Base-by-base conservation (phyloP, 1,284 basidiomycete genomes). In the Vanrija sp. region DNA sequence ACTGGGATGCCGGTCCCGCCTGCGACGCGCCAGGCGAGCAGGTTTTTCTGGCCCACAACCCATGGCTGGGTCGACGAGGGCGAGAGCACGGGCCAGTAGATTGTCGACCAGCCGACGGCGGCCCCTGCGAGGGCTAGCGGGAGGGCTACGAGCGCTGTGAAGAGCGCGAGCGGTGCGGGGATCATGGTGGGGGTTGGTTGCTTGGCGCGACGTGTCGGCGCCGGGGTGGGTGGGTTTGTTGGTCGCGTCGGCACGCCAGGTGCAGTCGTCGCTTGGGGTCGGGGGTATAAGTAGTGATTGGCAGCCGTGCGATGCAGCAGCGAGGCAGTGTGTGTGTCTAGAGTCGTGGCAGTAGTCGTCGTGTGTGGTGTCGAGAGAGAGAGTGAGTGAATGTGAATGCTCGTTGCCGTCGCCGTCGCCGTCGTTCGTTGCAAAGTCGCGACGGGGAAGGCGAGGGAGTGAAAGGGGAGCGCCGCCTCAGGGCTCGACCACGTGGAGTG, bases 11-110 rank as follows among this genome's bases (percentile, higher is more conserved):
- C 73, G 0, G 69, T 68, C 23, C 67, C 73, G 46, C 66, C 66
- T 20, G 71, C 73, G 15, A 65, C 67, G n/a, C 51, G 57, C 72
- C 72, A 76, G 10, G 68, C 53, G 22, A 75, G 60, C 10, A 69
- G 47, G 65, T 75, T 75, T 45, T 65, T 67, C 46, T 68, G 48
- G 6, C 72, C 72, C 22, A 71, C 43, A 23, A 75, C 68, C 75
- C 75, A 76, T n/a, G 75, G 72, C 22, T 56, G 41, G 12, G 51
- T 39, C 2, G 56, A 31, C 1, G 66, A 60, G 0, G 75, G 75
- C 23, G 64, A 59, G 19, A 64, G 50, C 35, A 76, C 63, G 15
- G 75, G 75, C 72, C 72, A 76, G 64, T 73, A 76, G 60, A 68
- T 68, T 3, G 69, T 72, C 15, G 53, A 45, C 45, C 44, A 36